Evolutionary conservation across 2,329 filamentous ascomycete genomes (phyloP), one percentile per base, ranked within the genome.

Genomic region (Cladosporium velox): DNA sequence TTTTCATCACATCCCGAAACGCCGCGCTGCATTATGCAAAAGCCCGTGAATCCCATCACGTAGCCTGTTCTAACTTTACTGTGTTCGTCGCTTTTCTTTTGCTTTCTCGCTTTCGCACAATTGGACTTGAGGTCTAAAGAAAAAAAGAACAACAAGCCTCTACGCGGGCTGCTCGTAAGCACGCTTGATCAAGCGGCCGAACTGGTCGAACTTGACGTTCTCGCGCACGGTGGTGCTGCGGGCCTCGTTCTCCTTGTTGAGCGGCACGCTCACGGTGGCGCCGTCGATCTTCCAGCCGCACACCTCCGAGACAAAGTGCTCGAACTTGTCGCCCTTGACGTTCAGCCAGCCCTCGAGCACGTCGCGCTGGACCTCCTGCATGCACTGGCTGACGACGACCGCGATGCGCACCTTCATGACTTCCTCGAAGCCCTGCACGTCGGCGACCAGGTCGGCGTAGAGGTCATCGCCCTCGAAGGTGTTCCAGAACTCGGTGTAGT

Each of bases 211-310:
- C 80, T 91, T 92, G 76, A 99, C 95, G 71, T 95, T 93, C 85
- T 99, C 95, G 74, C 93, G 88, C 75, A 97, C 96, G 79, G 97
- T 91, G 49, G 93, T 90, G 80, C 95, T 95, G 85, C 96, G 92
- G 54, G 93, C 95, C 87, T 98, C 94, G 79, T 97, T 97, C 82
- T 99, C 95, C 77, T 95, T 91, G 83, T 99, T 99, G 75, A 90
- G 84, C 65, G 95, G 95, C 65, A 99, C 87, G 78, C 87, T 87
- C 69, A 97, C 89, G 68, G 75, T 80, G 47, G 78, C 77, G 34
- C 84, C 87, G 68, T 92, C 90, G 51, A 97, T 85, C 73, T 86
- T 87, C 93, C 94, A 99, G 70, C 91, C 92, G 76, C 91, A 95
- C 15, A 84, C 80, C 59, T 79, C 81, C 65, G 78, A 78, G 18